A percentile compares a stretch with the other conserved stretches of the same genome.
Evolutionary conservation across 805 yeast genomes (phyloP).

Genomic region (Cephaloascus fragrans): DNA sequence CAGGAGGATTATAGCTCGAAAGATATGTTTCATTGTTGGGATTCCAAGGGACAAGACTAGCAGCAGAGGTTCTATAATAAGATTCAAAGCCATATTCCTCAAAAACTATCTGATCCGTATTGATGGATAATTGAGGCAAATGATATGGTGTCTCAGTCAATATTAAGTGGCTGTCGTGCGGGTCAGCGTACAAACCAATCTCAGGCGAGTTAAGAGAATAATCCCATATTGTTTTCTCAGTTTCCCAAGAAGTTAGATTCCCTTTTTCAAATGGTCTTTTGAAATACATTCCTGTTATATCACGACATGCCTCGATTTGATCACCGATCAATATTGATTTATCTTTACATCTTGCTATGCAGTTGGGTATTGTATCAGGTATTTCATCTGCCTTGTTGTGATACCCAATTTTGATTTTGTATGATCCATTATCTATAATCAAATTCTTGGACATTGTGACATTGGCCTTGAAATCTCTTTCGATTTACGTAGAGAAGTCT

Average conservation of each 20-base stretch:
- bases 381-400: conserved; percentile 20
- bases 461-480: too few species aligned
- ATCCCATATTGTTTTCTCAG: conserved; percentile 88
- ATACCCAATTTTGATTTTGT: conserved; percentile 61
- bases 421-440: conserved; percentile 86
- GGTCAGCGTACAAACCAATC: conserved; percentile 27
- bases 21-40: conserved; percentile 11
- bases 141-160: conserved; percentile 78
- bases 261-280: conserved; percentile 86
- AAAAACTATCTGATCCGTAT: conserved; percentile 85
- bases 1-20: conserved; percentile 10
- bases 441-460: conserved; percentile 19
- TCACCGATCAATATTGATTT: conserved; percentile 67
- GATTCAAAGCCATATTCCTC: conserved; percentile 83
- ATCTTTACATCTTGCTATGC: conserved; percentile 67
- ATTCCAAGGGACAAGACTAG: conserved; percentile 57
- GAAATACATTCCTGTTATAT: conserved; percentile 63
- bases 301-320: conserved; percentile 51
- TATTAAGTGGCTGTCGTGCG: conserved; percentile 48
- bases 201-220: conserved; percentile 41
- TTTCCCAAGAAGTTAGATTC: conserved; percentile 84
- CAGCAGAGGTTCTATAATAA: conserved; percentile 57
- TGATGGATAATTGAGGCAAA: conserved; percentile 69
- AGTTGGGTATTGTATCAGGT: conserved; percentile 54
- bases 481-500: too few species aligned